phyloP scores from a whole-genome alignment of 345 rosid genomes.

The Excoecaria agallocha region DNA sequence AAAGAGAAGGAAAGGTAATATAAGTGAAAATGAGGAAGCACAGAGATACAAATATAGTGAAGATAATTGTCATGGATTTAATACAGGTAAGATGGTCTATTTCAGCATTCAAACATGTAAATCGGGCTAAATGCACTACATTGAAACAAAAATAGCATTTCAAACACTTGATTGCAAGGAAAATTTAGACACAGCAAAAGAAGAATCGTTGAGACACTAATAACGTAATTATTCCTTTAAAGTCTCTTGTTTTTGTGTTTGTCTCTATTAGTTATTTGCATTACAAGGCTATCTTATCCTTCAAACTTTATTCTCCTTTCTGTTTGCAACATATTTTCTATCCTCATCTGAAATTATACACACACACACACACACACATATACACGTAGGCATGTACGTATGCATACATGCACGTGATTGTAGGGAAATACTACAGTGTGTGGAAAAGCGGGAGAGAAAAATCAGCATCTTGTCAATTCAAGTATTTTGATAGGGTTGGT shows the following conservation, averaged over 20 bases:
- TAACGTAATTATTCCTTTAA: not conserved
- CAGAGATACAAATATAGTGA: not conserved
- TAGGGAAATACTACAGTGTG: too few relatives aligned
- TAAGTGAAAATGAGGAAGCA: not conserved
- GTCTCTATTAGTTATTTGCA: not conserved
- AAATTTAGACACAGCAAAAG: not conserved
- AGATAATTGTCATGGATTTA: not conserved
- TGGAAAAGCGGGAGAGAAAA: too few relatives aligned
- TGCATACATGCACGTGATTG: too few relatives aligned
- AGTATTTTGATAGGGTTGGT: too few relatives aligned
- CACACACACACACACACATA: not conserved
- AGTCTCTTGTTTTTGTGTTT: not conserved
- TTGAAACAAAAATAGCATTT: not conserved
- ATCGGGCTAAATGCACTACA: not conserved
- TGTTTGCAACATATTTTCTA: not conserved
- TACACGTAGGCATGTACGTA: too few relatives aligned
- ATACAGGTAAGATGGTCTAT: not conserved
- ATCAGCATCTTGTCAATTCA: too few relatives aligned
- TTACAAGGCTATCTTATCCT: not conserved
- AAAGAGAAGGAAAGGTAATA: not conserved
- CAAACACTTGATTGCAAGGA: not conserved
- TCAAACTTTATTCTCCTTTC: not conserved
- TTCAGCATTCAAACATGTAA: not conserved
- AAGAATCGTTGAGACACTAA: not conserved
- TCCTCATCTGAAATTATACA: not conserved